Evolutionary conservation across 495 filamentous ascomycete species (phyloP), one percentile per base, ranked within the genome.

Genomic region (Penicillium fimorum): DNA sequence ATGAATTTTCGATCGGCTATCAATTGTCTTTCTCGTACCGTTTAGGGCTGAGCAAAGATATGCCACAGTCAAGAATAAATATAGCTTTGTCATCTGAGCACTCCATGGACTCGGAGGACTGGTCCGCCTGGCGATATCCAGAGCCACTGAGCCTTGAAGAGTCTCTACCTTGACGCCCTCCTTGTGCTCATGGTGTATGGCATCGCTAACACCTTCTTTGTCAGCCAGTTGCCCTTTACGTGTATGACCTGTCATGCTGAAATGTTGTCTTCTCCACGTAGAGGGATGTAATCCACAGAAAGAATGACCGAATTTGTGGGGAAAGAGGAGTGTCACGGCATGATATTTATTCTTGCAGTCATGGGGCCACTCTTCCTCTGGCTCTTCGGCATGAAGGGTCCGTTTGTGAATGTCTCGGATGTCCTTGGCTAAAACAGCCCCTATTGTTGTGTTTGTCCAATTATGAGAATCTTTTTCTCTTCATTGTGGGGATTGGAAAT

Each of bases 81-180:
- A 59, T 46, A 59, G 51, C 37, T 53, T 54, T 20, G 15, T 20
- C 57, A 59, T 59, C 17, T 45, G 44, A 29, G 12, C 17, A 38
- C 58, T 61, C 58, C 54, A 61, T 4, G 58, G 58, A 15, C 38
- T 48, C 22, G 58, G 58, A 10, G 58, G 58, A 50, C 49, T 32
- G 25, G 48, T 37, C 18, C 58, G 53, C 29, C 40, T 52, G 35
- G 58, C 58, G 5, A 53, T 41, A n/a, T 61, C 58, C 48, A 61
- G 30, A 25, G 42, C 58, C 48, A 61, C 33, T 17, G 58, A 61
- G 24, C 58, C 58, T 29, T 57, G 58, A 11, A 61, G 41, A 15
- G 33, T 40, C 35, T 61, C 58, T 17, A 61, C 47, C 33, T 49
- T 52, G 41, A 53, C 37, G 37, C 56, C 56, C 13, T 61, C 54